Evolutionary conservation across 2,329 filamentous ascomycete genomes (phyloP), one percentile per base, ranked within the genome.

Genomic region (Bipolaris victoriae): DNA sequence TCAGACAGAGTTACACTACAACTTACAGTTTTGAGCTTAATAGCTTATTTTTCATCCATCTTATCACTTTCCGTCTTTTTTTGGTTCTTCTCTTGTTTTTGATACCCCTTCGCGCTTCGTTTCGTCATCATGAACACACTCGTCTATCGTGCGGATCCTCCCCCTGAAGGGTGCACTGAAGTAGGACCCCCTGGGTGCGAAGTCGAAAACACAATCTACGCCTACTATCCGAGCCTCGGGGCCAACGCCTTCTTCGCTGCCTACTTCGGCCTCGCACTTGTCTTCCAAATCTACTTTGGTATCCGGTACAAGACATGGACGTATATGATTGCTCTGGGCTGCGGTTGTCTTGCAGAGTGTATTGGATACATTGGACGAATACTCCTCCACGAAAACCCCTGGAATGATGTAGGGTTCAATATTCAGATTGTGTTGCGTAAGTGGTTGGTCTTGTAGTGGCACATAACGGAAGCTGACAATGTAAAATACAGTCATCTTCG

Each of bases 301-400:
- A 69, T 82, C 52, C 76, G 75, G 46, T 82, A 80, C 67, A 78
- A 78, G 47, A 83, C 84, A 56, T 86, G 81, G 80, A 82, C 81
- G 3, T 84, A 82, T 64, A 77, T 80, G 71, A 66, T 80, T 31
- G 83, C 79, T 0, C 74, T 85, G 59, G 64, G 70, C 1, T 62
- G 79, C 3, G 84, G 82, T 1, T 77, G 81, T 5, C 58, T 81
- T 1, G 79, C 83, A 40, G 83, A 85, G 67, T 72, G 80, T 22
- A 68, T 83, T 1, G 86, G 85, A 13, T 88, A 87, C 65, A 75
- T 79, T 10, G 84, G 82, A 1, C 78, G 84, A n/a, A 67, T 87
- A 15, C 64, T 82, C 52, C 77, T 86, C 71, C 72, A 83, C 69
- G 60, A 77, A 37, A 83, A 86, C 59, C 83, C 83, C 0, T 86